phyloP scores from a whole-genome alignment of 176 grass and related monocot genomes.

The Olyra latifolia region DNA sequence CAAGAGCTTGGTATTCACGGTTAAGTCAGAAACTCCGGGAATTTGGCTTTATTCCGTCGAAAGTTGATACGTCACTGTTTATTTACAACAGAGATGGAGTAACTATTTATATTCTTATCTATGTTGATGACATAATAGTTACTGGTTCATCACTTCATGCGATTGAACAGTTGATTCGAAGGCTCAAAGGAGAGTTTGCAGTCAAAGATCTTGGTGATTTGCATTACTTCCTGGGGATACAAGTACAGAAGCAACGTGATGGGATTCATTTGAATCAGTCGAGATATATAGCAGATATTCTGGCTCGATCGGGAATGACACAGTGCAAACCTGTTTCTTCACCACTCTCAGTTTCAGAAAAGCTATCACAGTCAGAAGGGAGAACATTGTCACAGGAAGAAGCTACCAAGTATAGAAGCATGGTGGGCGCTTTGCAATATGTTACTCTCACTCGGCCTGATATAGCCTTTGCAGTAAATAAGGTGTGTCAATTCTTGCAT shows the following conservation, averaged over 20 bases:
- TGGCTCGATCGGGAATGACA: neutral
- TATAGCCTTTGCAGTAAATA: too few species aligned
- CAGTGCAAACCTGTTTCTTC: too few species aligned
- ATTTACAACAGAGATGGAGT: neutral
- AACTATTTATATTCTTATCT: neutral
- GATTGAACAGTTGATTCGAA: too few species aligned
- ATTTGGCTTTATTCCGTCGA: neutral
- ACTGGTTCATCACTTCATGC: neutral
- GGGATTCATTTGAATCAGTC: neutral
- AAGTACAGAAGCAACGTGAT: too few species aligned
- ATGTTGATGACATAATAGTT: neutral
- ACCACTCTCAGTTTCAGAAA: too few species aligned
- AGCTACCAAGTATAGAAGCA: too few species aligned
- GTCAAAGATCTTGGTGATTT: neutral
- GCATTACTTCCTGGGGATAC: neutral
- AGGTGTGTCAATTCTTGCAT: too few species aligned
- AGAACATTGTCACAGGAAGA: too few species aligned
- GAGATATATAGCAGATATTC: neutral
- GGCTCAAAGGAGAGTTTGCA: neutral
- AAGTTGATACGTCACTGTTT: neutral
- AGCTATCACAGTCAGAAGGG: too few species aligned
- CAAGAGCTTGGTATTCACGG: too few species aligned
- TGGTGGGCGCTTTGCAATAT: too few species aligned
- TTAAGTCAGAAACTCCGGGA: neutral
- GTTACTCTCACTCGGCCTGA: too few species aligned